Evolutionary conservation across 208 protist species (phyloP), one percentile per base, ranked within the genome.

Genomic region (Vickermania ingenoplastis): DNA sequence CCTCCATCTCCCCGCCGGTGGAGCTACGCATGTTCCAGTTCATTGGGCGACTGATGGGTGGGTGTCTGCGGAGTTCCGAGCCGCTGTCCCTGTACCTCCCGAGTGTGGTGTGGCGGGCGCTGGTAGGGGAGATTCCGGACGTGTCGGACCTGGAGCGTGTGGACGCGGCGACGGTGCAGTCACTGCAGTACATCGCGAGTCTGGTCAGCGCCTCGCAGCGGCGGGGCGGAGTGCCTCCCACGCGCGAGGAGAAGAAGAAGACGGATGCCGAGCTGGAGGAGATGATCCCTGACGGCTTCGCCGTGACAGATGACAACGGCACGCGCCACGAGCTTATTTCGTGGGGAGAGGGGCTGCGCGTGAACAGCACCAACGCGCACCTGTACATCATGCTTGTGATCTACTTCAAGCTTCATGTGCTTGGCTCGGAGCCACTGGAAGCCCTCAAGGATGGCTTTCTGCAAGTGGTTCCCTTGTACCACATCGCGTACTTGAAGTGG

Each of bases 21-120:
- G 62, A 75, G 27, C 50, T 87, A 50, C 61, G 52, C 23, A 91
- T 95, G 84, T 95, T 94, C 73, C 73, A 79, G 57, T 97, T 97
- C 65, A 53, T 97, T 25, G 94, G 94, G 17, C 66, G 82, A 63
- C 67, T 98, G 36, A 94, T 99, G 82, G 97, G 86, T n/a, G 86
- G 95, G 7, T 96, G 91, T 61, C 67, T 99, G 54, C 89, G 95
- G n/a, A 80, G 83, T 4, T 71, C 81, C 1, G 82, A 97, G 61
- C 83, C 92, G 13, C 79, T 99, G 7, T 75, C 94, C 1, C 72
- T 98, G 27, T 94, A 94, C 64, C 72, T 98, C 26, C 81, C 95
- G 24, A 85, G 85, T 27, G 55, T 78, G 4, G 59, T 98, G 31
- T 98, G 94, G 94, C 97, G 97, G 76, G 54, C 52, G 25, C 66